Evolutionary conservation across 305 asterid genomes (phyloP).

Genomic region (Fraxinus paxiana): DNA sequence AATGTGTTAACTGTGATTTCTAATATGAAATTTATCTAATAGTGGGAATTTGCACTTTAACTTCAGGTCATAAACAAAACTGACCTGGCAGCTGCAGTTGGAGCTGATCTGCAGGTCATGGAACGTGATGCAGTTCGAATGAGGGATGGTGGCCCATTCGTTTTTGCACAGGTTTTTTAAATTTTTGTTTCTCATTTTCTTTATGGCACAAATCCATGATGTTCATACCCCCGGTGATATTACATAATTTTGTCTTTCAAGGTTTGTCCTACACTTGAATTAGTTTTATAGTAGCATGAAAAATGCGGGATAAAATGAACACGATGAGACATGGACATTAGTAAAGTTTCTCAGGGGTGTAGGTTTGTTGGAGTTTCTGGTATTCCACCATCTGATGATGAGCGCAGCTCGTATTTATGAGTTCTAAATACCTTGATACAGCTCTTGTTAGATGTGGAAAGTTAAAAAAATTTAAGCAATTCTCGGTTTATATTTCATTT

Average conservation of each 20-base stretch:
- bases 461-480: neutral
- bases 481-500: neutral
- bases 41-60: neutral
- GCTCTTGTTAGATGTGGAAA: neutral
- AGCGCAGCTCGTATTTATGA: neutral
- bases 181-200: neutral
- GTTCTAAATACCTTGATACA: neutral
- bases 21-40: neutral
- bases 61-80: constrained; percentile 87
- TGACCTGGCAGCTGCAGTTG: constrained; percentile 79
- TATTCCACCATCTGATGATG: neutral
- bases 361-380: neutral
- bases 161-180: constrained; percentile 73
- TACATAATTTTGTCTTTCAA: neutral
- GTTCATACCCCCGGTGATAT: neutral
- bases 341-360: neutral
- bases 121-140: constrained; percentile 90
- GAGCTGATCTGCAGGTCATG: constrained; percentile 89
- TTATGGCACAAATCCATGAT: neutral
- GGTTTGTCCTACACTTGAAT: neutral
- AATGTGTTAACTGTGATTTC: neutral
- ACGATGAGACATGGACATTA: neutral
- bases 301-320: neutral
- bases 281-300: neutral
- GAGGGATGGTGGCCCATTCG: constrained; percentile 97